Evolutionary conservation across 106 monocot genomes (phyloP), one percentile per base, ranked within the genome.

Genomic region (Platanthera guangdongensis): DNA sequence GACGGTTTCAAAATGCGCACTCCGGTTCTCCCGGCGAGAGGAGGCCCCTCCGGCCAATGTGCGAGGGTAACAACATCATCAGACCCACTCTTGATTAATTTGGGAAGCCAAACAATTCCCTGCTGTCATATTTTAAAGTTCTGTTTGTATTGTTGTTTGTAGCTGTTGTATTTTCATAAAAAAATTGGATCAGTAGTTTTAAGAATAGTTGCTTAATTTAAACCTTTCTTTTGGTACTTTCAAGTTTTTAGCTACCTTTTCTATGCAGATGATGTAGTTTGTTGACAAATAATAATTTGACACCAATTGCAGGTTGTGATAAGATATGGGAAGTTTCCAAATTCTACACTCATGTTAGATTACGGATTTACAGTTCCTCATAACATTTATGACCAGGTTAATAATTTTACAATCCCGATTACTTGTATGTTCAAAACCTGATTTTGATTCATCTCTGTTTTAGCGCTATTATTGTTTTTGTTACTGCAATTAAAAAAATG

Each of bases 241-340:
- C 57, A 57, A 1, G 18, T n/a, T 4, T 57, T 14, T 60, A 60
- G 18, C 59, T 60, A 8, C 59, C 11, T 60, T 60, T 60, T 60
- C 19, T 60, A 18, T 21, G 19, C 21, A 60, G 6, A 19, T 60
- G 11, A 8, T 21, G 19, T 1, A 60, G 59, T 6, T 60, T 60
- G 18, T 8, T 60, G 21, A 60, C n/a, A 22, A 13, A 39, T 67
- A 11, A 63, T 67, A 49, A 18, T n/a, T 79, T 14, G 9, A 21
- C 51, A 76, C 25, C 51, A 50, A 69, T 84, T 83, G 50, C 85
- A 95, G 95, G 95, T 95, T 76, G 57, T 90, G 79, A 92, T 95
- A 77, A 90, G 95, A 81, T 95, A 95, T 78, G 95, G 95, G 49
- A 95, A 85, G 73, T 90, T 88, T 81, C 74, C 92, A 9, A 95